phyloP scores from a whole-genome alignment of 2,329 filamentous ascomycete species.

The Ceratocystis alfenasii region DNA sequence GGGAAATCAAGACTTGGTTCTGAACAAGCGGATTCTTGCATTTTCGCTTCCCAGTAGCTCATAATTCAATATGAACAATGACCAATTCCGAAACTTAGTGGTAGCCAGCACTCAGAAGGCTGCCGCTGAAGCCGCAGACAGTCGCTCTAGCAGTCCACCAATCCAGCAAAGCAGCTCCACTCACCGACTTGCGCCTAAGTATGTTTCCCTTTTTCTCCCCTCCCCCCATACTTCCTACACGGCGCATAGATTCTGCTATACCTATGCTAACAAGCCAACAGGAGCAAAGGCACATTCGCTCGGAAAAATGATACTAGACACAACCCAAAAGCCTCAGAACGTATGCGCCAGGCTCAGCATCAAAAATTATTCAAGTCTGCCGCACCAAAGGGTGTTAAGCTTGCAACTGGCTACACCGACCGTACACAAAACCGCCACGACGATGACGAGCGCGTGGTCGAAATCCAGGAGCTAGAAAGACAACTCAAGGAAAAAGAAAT shows the following conservation, averaged over 20 bases:
- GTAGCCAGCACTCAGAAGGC: conserved; percentile 38
- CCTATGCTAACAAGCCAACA: not conserved
- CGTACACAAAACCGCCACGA: conserved; percentile 55
- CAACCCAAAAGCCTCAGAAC: conserved; percentile 35
- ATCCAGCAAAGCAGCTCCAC: not conserved
- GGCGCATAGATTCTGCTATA: not conserved
- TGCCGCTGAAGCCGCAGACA: conserved; percentile 26
- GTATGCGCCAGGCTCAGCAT: conserved; percentile 43
- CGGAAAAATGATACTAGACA: conserved; percentile 31
- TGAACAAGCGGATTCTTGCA: too few relatives aligned
- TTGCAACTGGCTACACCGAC: conserved; percentile 73
- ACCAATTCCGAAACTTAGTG: conserved; percentile 77
- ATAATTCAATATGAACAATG: conserved; percentile 66
- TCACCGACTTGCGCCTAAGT: conserved; percentile 32
- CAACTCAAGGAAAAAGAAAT: conserved; percentile 74
- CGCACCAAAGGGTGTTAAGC: conserved; percentile 69
- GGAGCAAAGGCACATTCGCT: conserved; percentile 2
- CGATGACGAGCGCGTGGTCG: conserved; percentile 44
- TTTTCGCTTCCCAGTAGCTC: not conserved
- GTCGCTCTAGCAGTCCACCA: not conserved
- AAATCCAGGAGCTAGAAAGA: conserved; percentile 69
- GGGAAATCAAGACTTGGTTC: too few relatives aligned
- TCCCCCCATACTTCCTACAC: not conserved
- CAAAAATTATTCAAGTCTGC: conserved; percentile 66
- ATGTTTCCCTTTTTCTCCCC: conserved; percentile 30